phyloP scores from a whole-genome alignment of 2,329 filamentous ascomycete genomes.

The Lecanicillium sp. region DNA sequence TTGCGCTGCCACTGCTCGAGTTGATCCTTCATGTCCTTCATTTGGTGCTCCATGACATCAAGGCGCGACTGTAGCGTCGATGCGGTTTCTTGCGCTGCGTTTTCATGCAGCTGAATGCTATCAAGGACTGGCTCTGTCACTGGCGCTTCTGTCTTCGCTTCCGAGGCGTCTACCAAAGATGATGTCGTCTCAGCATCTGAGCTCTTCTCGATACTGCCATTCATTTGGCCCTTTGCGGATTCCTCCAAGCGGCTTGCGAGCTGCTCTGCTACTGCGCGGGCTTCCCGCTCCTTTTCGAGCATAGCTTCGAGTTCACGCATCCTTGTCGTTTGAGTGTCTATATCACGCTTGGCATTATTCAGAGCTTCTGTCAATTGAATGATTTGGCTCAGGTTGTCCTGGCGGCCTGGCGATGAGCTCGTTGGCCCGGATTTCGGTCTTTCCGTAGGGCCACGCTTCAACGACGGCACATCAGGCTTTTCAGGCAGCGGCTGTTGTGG shows the following conservation, averaged over 20 bases:
- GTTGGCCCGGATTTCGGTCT: constrained; percentile 52
- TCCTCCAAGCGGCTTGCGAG: constrained; percentile 64
- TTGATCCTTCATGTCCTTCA: constrained; percentile 72
- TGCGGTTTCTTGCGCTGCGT: constrained; percentile 28
- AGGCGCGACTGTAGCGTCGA: constrained; percentile 54
- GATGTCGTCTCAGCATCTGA: constrained; percentile 11
- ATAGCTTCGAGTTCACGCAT: constrained; percentile 71
- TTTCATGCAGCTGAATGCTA: constrained; percentile 28
- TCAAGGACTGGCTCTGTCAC: constrained; percentile 20
- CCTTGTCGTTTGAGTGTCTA: constrained; percentile 72
- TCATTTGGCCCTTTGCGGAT: constrained; percentile 29
- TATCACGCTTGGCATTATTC: constrained; percentile 74
- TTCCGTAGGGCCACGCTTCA: constrained; percentile 72
- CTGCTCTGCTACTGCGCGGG: constrained; percentile 78
- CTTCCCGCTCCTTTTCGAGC: constrained; percentile 70
- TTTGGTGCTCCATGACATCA: constrained; percentile 69
- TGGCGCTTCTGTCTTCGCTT: constrained; percentile 11
- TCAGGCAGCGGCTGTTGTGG: constrained; percentile 90
- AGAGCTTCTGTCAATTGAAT: constrained; percentile 78
- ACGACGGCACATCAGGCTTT: constrained; percentile 72
- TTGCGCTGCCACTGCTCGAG: constrained; percentile 70
- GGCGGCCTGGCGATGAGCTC: constrained; percentile 51
- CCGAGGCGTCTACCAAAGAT: constrained; percentile 12
- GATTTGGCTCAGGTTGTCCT: constrained; percentile 63
- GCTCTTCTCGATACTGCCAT: constrained; percentile 15